Conservation (phyloP, 1,139 yeast species). For the Geotrichum phurueaensis region DNA sequence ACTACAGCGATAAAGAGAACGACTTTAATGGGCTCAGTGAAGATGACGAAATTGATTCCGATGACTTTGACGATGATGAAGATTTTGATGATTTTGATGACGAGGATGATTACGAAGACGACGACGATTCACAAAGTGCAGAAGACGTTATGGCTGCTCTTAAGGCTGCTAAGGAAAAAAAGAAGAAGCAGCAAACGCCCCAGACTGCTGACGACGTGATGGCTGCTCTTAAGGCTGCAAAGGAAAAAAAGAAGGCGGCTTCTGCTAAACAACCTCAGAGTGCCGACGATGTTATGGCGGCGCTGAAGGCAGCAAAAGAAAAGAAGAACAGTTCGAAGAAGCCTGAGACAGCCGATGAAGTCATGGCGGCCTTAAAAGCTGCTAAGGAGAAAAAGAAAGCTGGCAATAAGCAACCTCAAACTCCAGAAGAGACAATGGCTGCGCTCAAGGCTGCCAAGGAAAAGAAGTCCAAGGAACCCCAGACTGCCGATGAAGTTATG, state of each 20-base stretch:
- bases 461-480: slow-evolving; percentile 22
- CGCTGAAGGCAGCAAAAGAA: slow-evolving; percentile 40
- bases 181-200: slow-evolving; percentile 20
- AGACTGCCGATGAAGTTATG: slow-evolving; percentile 39
- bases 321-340: slow-evolving; percentile 21
- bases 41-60: slow-evolving; percentile 67
- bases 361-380: slow-evolving; percentile 42
- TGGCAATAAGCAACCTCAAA: slow-evolving; percentile 2
- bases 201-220: slow-evolving; percentile 30
- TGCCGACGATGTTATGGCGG: slow-evolving; percentile 41
- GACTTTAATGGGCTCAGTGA: slow-evolving; percentile 2
- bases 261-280: slow-evolving; percentile 22
- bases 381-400: slow-evolving; percentile 29
- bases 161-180: slow-evolving; percentile 36
- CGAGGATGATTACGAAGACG: slow-evolving; percentile 51
- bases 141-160: slow-evolving; percentile 43
- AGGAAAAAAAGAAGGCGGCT: slow-evolving; percentile 21
- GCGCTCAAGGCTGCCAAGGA: slow-evolving; percentile 40
- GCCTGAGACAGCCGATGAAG: slow-evolving; percentile 20
- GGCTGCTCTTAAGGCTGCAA: slow-evolving; percentile 42
- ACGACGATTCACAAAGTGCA: slow-evolving; percentile 24
- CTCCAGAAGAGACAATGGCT: slow-evolving; percentile 35
- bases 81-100: slow-evolving; percentile 67
- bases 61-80: slow-evolving; percentile 49
- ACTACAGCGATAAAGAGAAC: slow-evolving; percentile 13